Conservation (phyloP, 768 basidiomycete genomes). For the Phylloporus arenicola region DNA sequence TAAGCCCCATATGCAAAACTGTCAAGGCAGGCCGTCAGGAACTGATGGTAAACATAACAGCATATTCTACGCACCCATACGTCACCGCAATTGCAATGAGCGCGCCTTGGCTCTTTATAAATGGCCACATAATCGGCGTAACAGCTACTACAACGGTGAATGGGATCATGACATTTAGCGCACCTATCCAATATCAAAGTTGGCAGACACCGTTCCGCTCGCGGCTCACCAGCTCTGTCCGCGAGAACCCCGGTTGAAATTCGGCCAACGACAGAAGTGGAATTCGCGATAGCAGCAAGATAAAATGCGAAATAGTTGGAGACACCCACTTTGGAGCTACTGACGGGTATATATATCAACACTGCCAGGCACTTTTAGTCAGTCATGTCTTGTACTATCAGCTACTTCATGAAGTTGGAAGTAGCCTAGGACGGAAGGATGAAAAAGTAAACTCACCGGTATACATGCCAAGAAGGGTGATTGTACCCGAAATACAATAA, state of each 20-base stretch:
- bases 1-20: conserved; percentile 62
- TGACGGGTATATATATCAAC: conserved; percentile 63
- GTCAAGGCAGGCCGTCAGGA: background rate
- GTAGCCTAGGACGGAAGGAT: background rate
- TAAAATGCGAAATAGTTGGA: conserved; percentile 53
- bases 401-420: no score
- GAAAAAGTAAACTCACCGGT: conserved; percentile 38
- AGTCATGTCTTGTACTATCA: background rate
- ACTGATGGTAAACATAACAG: accelerated
- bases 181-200: conserved; percentile 35
- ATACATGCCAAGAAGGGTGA: conserved; percentile 65
- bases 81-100: conserved; percentile 51
- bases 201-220: background rate
- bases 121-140: conserved; percentile 70
- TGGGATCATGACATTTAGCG: conserved; percentile 65
- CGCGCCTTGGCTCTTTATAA: conserved; percentile 38
- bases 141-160: conserved; percentile 51
- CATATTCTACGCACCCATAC: conserved; percentile 51
- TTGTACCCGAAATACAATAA: conserved; percentile 53
- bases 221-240: conserved; percentile 46
- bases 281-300: conserved; percentile 64
- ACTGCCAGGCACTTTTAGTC: conserved; percentile 31
- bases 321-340: conserved; percentile 47
- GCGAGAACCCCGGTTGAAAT: conserved; percentile 47
- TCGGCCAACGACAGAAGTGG: conserved; percentile 57